phyloP scores from a whole-genome alignment of 805 yeast species.

The Yamadazyma philogaea region DNA sequence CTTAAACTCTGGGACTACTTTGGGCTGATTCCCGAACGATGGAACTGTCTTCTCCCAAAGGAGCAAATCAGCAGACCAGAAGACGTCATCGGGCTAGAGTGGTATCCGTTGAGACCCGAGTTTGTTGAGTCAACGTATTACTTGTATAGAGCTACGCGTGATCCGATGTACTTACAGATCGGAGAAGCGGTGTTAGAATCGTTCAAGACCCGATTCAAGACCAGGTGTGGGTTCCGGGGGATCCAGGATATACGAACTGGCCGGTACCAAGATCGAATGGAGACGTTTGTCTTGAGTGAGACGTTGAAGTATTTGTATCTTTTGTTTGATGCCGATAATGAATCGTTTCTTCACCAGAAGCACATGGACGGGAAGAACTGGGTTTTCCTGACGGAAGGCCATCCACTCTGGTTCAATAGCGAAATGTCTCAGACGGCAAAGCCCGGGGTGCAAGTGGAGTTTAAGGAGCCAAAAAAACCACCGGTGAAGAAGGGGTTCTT shows the following conservation, averaged over 20 bases:
- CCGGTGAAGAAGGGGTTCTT: background rate
- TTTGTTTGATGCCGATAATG: slow-evolving; percentile 68
- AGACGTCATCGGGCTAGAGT: slow-evolving; percentile 54
- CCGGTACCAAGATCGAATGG: slow-evolving; percentile 76
- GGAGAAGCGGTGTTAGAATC: slow-evolving; percentile 65
- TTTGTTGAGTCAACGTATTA: slow-evolving; percentile 86
- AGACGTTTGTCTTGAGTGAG: slow-evolving; percentile 84
- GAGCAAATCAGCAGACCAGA: slow-evolving; percentile 9
- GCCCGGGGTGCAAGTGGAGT: slow-evolving; percentile 6
- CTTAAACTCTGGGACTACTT: slow-evolving; percentile 76
- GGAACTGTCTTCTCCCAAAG: slow-evolving; percentile 43
- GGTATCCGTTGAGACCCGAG: slow-evolving; percentile 94
- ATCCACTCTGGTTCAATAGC: slow-evolving; percentile 74
- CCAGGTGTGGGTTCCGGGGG: slow-evolving; percentile 81
- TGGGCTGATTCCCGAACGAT: slow-evolving; percentile 85
- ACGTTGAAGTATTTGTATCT: slow-evolving; percentile 80
- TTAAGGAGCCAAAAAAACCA: background rate
- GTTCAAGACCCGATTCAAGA: slow-evolving; percentile 49
- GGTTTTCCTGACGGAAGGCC: slow-evolving; percentile 85
- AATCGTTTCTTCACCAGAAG: slow-evolving; percentile 29
- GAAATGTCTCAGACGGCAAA: slow-evolving; percentile 11
- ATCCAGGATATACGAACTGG: slow-evolving; percentile 64
- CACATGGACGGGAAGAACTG: slow-evolving; percentile 44
- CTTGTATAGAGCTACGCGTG: slow-evolving; percentile 77
- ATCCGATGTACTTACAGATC: slow-evolving; percentile 75